These are phyloP conservation scores for Entomortierella beljakovae DNA, from an alignment of 192 early-diverging fungal genomes.

Conservation along the genomic window DNA sequence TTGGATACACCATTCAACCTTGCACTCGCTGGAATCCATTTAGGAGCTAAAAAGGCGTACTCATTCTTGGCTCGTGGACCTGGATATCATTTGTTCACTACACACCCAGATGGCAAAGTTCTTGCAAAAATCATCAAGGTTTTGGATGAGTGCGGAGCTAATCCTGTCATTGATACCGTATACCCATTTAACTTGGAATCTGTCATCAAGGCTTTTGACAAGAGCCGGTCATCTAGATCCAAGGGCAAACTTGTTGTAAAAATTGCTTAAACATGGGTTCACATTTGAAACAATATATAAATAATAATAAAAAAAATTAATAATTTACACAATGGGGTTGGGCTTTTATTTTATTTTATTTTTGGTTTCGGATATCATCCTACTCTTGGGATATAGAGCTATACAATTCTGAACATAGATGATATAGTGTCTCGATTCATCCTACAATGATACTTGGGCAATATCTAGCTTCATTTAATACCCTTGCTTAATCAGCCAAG, in stretches of 20 bases:
- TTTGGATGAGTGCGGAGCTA: constrained; percentile 14
- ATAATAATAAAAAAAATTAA: not conserved
- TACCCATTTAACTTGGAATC: constrained; percentile 16
- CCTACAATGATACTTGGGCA: too few species aligned
- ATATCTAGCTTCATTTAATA: too few species aligned
- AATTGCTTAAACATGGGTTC: too few species aligned
- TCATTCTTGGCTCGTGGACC: constrained; percentile 32
- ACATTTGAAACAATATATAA: not conserved
- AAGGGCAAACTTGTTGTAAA: constrained; percentile 40
- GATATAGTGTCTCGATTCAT: too few species aligned
- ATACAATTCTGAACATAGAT: too few species aligned
- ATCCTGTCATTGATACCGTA: constrained; percentile 31
- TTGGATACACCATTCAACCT: constrained; percentile 14
- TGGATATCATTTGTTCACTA: constrained; percentile 26
- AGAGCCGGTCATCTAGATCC: constrained; percentile 17
- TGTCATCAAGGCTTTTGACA: constrained; percentile 24
- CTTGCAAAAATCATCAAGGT: constrained; percentile 18
- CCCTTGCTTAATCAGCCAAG: constrained; percentile 33
- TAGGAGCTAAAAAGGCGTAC: constrained; percentile 7
- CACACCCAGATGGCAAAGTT: constrained; percentile 16
- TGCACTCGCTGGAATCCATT: not conserved
- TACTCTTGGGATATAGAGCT: too few species aligned
- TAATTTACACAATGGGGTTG: not conserved
- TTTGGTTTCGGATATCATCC: too few species aligned
- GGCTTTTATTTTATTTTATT: not conserved